Base-by-base conservation (phyloP, 768 basidiomycete species). In the Boletus sp. region DNA sequence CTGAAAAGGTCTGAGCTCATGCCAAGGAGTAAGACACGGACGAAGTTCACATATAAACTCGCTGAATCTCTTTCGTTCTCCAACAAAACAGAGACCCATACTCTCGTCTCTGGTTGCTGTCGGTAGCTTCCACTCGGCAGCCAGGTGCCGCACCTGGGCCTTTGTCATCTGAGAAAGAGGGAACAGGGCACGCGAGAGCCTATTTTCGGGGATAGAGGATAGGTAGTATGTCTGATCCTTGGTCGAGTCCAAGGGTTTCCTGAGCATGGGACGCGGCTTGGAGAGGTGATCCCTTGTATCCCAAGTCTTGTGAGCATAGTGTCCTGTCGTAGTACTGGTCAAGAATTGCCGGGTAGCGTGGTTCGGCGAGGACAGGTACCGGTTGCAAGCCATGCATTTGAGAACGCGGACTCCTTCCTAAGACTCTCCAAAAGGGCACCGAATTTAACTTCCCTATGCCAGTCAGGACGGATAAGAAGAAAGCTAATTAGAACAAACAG, bases 221-320 rank as follows among this genome's bases (percentile, higher is more conserved):
- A 96, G 78, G 67, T 93, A 98, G 62, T 94, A 97, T 0, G 93
- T 86, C 70, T 98, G 95, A 70, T 98, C 95, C 70, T 98, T 98
- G 3, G 66, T 69, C 47, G 59, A 58, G 65, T 96, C 92, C 42
- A 55, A 44, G 21, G 80, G 73, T 43, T 80, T 79, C n/a, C 78
- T 69, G 27, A 86, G 78, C 62, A 76, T 75, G 1, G 84, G 82
- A 15, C 83, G 79, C 1, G 68, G 58, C 33, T 47, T 14, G 23
- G 55, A 8, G 23, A 21, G 25, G 39, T 47, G 38, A 7, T 41
- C 27, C 7, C 45, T 6, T 3, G 63, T 41, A n/a, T 67, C 68
- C 80, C 83, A 88, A 9, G 70, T 61, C 64, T 91, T 87, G 23
- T 79, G 78, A 4, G 94, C 93, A 65, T 98, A 97, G 68, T 98